Evolutionary conservation across 2,329 filamentous ascomycete genomes (phyloP), one percentile per base, ranked within the genome.

Genomic region (Myriangium duriaei): DNA sequence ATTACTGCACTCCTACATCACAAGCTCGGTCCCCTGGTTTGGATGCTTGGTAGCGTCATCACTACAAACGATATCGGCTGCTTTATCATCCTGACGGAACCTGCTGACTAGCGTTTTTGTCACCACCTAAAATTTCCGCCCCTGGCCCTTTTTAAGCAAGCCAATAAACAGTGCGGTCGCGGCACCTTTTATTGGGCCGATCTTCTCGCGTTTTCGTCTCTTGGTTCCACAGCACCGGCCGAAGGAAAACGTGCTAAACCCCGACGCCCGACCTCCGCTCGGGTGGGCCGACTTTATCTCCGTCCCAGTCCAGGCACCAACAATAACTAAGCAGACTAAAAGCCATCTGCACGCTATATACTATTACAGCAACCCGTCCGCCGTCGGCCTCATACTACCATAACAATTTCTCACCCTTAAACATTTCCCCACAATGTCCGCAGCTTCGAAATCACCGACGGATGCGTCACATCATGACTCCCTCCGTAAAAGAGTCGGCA

Each of bases 401-500:
- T n/a, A n/a, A n/a, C n/a, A n/a, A n/a, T 26, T 26, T n/a, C n/a
- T n/a, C 7, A 26, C 7, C 21, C 21, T 26, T n/a, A n/a, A 7
- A 26, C 7, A 7, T 7, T 26, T n/a, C 21, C n/a, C 21, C 7
- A 26, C 21, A 26, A 26, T 26, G 36, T 39, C 36, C 16, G 36
- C 36, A 26, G 29, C 36, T 4, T 14, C 30, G 11, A 29, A 30
- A 30, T 32, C 36, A 6, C 18, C 26, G 30, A 32, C 36, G 13
- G 36, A 39, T 15, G 32, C 28, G 15, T 39, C 36, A 18, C 36
- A 39, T 32, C 36, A 39, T 24, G 43, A 45, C 33, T 67, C 64
- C 45, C 63, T 65, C 42, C 57, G 74, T 47, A 78, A 79, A 58
- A 64, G 74, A 50, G 74, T 78, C 28, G 75, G 74, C 55, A 79